phyloP scores from a whole-genome alignment of 345 rosid species.

The Salix exigua region DNA sequence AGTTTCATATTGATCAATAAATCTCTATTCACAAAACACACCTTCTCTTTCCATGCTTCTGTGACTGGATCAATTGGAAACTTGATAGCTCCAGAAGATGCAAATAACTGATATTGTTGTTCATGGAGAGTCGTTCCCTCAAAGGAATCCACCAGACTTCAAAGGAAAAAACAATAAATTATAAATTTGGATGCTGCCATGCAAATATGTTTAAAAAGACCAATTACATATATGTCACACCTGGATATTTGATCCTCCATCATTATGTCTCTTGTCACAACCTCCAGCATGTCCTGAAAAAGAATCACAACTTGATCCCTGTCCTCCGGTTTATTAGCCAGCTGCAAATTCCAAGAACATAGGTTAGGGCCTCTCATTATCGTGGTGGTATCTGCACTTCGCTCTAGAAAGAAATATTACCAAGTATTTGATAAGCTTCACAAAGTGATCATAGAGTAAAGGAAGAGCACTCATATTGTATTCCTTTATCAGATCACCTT shows the following conservation, averaged over 20 bases:
- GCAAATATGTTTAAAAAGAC: not conserved
- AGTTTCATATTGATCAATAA: not conserved
- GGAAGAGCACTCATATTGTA: conserved; percentile 91
- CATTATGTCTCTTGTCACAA: conserved; percentile 87
- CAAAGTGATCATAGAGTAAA: conserved; percentile 74
- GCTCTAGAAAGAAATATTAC: conserved; percentile 38
- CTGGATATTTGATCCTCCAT: conserved; percentile 62
- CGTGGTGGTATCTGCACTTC: not conserved
- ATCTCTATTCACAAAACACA: conserved; percentile 15
- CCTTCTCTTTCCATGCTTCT: conserved; percentile 99
- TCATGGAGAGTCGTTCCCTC: conserved; percentile 61
- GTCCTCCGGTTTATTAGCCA: conserved; percentile 65
- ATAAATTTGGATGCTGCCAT: not conserved
- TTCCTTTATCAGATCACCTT: conserved; percentile 38
- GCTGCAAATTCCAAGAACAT: conserved; percentile 37
- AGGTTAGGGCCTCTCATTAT: conserved; percentile 11
- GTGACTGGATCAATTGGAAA: conserved; percentile 68
- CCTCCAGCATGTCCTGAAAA: conserved; percentile 99
- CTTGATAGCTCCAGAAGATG: conserved; percentile 81
- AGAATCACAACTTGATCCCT: conserved; percentile 84
- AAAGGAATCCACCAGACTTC: conserved; percentile 65
- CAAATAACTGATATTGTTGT: conserved; percentile 69
- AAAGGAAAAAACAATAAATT: conserved; percentile 18
- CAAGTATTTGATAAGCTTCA: conserved; percentile 78
- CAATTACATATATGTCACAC: conserved; percentile 25